Percentiles rank a stretch among this genome's conserved stretches.
Evolutionary conservation across 495 filamentous ascomycete genomes (phyloP).

Genomic region (Xylaria bambusicola): DNA sequence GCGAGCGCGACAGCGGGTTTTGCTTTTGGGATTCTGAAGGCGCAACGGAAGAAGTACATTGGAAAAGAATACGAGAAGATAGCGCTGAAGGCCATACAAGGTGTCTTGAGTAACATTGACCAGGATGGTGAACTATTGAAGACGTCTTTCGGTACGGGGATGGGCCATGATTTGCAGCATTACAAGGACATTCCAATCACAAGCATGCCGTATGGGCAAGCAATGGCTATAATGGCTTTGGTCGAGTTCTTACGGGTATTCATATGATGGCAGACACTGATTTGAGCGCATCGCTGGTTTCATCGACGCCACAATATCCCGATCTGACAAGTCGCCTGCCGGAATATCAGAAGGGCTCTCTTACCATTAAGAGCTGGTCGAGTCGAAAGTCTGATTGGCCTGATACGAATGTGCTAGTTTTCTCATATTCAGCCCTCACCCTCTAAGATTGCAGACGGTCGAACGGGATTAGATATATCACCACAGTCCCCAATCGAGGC

Average conservation of each 20-base stretch:
- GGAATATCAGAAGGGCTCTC: too few species aligned
- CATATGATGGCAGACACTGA: slow-evolving; percentile 31
- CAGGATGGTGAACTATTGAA: slow-evolving; percentile 64
- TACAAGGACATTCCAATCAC: slow-evolving; percentile 70
- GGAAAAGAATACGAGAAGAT: slow-evolving; percentile 43
- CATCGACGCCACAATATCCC: too few species aligned
- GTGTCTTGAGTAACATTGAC: slow-evolving; percentile 61
- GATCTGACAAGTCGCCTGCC: too few species aligned
- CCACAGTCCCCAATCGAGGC: too few species aligned
- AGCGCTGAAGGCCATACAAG: slow-evolving; percentile 61
- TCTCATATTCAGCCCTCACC: too few species aligned
- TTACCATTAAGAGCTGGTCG: too few species aligned
- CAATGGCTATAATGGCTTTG: slow-evolving; percentile 74
- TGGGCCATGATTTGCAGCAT: slow-evolving; percentile 66
- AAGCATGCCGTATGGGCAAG: slow-evolving; percentile 77
- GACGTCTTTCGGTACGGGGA: slow-evolving; percentile 72
- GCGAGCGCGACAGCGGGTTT: slow-evolving; percentile 75
- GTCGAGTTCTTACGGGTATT: slow-evolving; percentile 65
- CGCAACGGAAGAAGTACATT: slow-evolving; percentile 67
- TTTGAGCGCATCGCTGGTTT: not conserved
- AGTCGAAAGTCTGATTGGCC: too few species aligned
- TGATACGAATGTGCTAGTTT: too few species aligned
- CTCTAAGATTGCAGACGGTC: too few species aligned
- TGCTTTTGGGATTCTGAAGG: slow-evolving; percentile 74
- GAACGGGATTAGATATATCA: too few species aligned